Evolutionary conservation across 2,329 filamentous ascomycete genomes (phyloP).

Genomic region (Cordyceps sp.): DNA sequence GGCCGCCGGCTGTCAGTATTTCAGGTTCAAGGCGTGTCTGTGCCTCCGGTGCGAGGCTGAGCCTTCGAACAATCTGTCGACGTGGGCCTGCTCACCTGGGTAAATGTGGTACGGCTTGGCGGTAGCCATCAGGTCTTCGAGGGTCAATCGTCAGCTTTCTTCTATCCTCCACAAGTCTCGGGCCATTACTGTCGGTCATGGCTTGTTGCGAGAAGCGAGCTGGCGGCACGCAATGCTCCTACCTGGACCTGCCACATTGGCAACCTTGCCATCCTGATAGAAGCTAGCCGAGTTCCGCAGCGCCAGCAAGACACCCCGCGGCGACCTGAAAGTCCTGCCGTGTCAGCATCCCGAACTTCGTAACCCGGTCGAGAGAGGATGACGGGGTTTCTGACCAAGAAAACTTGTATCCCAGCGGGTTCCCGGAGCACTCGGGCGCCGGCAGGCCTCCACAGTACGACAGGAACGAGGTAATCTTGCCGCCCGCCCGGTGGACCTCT

Average conservation of each 20-base stretch:
- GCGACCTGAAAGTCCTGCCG: constrained; percentile 23
- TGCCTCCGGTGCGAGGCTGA: too few relatives aligned
- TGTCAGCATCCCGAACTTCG: too few relatives aligned
- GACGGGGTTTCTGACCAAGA: constrained; percentile 33
- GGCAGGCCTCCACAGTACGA: constrained; percentile 74
- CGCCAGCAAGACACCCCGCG: constrained; percentile 74
- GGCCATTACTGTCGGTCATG: too few relatives aligned
- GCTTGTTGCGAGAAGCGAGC: too few relatives aligned
- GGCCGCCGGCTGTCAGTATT: background rate
- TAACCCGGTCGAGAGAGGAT: too few relatives aligned
- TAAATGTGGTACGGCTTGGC: constrained; percentile 88
- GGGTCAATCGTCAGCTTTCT: background rate
- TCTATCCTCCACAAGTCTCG: too few relatives aligned
- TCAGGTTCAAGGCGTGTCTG: too few relatives aligned
- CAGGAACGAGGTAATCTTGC: constrained; percentile 69
- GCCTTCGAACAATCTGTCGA: too few relatives aligned
- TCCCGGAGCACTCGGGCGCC: constrained; percentile 58
- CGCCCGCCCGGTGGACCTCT: constrained; percentile 72
- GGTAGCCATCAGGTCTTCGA: constrained; percentile 60
- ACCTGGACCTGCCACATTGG: constrained; percentile 31
- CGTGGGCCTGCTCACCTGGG: too few relatives aligned
- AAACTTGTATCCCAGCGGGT: constrained; percentile 85
- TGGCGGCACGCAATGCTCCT: too few relatives aligned
- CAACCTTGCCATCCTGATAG: constrained; percentile 63
- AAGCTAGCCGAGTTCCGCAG: constrained; percentile 73